Base-by-base conservation (phyloP, 2,329 filamentous ascomycete genomes). In the Beauveria brongniartii region DNA sequence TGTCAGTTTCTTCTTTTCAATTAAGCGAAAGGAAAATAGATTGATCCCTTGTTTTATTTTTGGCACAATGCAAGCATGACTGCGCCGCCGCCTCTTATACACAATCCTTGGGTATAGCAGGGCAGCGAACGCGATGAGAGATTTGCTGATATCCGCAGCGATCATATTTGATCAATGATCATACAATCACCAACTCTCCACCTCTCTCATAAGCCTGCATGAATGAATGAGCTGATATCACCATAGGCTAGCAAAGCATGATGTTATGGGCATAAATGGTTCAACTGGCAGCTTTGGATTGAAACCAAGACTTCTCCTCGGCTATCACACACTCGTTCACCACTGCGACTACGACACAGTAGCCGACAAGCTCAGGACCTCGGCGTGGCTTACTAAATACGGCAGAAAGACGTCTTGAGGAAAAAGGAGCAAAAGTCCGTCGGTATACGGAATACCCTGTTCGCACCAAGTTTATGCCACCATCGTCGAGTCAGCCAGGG, bases 61-160 rank as follows among this genome's bases (percentile, higher is more conserved):
- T 18, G 30, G 51, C 5, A 14, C 28, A 14, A 47, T 56, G 54
- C 54, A 22, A 28, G 16, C 12, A 43, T 20, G 26, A 44, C 40
- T 55, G 53, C 54, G 43, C 43, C 54, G 54, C 54, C 54, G 7
- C 54, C 26, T 34, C 22, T 24, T 55, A 47, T 55, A 18, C 26
- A n/a, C 44, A 20, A 57, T 20, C 46, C 30, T 28, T 16, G 55
- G 9, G 20, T 41, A 57, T 57, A 57, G 26, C 30, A 28, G 14
- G 20, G 55, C 55, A 14, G 16, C 30, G 20, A 57, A 57, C 44
- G 5, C 34, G 55, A 57, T 50, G 44, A 48, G 37, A 59, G 47
- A 59, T 59, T 44, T 40, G n/a, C 47, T 51, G 47, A 59, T 50
- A 48, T 52, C 47, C 56, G 26, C 37, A 52, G 56, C 56, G 47